Conservation (phyloP, 805 yeast species). For the Lipomyces yamadae region DNA sequence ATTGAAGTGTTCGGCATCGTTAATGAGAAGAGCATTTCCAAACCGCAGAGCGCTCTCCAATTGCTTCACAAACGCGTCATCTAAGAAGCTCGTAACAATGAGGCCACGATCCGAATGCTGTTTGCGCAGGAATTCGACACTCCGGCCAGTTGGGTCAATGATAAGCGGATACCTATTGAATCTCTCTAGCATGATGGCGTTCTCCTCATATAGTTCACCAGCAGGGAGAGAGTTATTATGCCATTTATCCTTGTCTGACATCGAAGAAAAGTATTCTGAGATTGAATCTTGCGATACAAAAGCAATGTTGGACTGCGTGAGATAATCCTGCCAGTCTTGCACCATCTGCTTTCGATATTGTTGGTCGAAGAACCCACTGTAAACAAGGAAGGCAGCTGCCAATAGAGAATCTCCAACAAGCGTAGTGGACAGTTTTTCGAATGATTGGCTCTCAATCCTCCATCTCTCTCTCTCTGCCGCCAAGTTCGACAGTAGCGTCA, state of each 20-base stretch:
- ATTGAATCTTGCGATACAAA: conserved; percentile 49
- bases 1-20: conserved; percentile 81
- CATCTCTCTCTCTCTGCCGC: conserved; percentile 74
- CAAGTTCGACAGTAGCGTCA: conserved; percentile 63
- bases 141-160: conserved; percentile 70
- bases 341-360: conserved; percentile 49
- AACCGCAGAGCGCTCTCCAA: conserved; percentile 82
- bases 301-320: conserved; percentile 49
- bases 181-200: conserved; percentile 58
- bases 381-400: conserved; percentile 63
- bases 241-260: conserved; percentile 57
- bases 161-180: conserved; percentile 57
- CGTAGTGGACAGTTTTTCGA: conserved; percentile 51
- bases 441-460: conserved; percentile 62
- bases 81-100: conserved; percentile 69
- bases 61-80: conserved; percentile 65
- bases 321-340: conserved; percentile 47
- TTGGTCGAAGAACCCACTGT: conserved; percentile 64
- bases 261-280: conserved; percentile 49
- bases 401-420: conserved; percentile 70
- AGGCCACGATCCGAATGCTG: conserved; percentile 38
- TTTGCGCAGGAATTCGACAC: conserved; percentile 51
- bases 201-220: conserved; percentile 68
- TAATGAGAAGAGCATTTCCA: conserved; percentile 74
- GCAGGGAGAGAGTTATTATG: conserved; percentile 56